phyloP scores from a whole-genome alignment of 176 grass and related monocot species.

The Triticum urartu region DNA sequence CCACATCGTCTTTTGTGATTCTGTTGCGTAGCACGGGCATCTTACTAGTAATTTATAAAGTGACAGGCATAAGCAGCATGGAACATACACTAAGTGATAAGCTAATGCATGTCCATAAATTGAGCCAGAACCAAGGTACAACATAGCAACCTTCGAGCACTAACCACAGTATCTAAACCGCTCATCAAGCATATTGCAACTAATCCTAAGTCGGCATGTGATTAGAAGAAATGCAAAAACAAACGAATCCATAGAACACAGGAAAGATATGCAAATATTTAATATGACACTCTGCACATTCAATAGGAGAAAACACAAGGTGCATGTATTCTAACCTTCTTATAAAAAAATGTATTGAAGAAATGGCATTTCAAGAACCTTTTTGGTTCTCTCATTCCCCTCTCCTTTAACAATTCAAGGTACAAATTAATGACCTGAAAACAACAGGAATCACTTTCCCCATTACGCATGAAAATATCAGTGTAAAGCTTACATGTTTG shows the following conservation, averaged over 20 bases:
- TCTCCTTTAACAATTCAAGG: constrained; percentile 84
- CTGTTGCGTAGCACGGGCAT: no score
- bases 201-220: background rate
- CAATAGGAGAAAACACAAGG: constrained; percentile 10
- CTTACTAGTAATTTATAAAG: background rate
- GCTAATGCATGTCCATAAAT: background rate
- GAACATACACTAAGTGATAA: background rate
- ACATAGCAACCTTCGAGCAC: background rate
- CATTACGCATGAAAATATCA: constrained; percentile 12
- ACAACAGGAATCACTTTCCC: constrained; percentile 16
- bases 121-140: constrained; percentile 3
- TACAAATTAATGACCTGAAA: constrained; percentile 90
- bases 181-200: background rate
- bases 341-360: constrained; percentile 97
- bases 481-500: background rate
- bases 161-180: background rate
- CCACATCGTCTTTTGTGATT: no score
- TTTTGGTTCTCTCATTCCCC: constrained; percentile 62
- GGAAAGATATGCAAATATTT: background rate
- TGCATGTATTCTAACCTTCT: constrained; percentile 62
- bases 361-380: constrained; percentile 87
- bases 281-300: constrained; percentile 2
- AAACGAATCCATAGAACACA: background rate
- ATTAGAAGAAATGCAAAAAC: background rate
- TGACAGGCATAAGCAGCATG: background rate